These are phyloP conservation scores for Lentinus tigrinus DNA, from an alignment of 768 basidiomycete species.

Conservation along the genomic window DNA sequence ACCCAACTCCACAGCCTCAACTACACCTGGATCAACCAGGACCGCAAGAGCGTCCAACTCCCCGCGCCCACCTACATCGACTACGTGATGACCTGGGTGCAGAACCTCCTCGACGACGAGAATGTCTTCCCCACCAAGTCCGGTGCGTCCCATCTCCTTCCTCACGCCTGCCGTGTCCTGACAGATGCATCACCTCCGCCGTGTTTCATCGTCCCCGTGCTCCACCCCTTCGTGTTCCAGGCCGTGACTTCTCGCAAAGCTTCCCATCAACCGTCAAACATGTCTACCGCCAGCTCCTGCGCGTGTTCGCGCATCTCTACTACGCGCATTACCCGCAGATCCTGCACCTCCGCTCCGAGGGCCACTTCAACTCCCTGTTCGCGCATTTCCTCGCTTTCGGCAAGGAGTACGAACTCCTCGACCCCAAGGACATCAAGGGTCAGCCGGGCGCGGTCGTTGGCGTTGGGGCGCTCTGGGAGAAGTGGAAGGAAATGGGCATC, in stretches of 20 bases:
- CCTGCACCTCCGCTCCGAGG: conserved; percentile 89
- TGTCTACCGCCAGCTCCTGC: conserved; percentile 94
- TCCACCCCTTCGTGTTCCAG: conserved; percentile 41
- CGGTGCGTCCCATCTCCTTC: conserved; percentile 46
- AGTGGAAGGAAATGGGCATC: conserved; percentile 87
- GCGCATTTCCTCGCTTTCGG: conserved; percentile 98
- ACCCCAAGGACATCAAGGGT: conserved; percentile 85
- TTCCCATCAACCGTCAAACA: conserved; percentile 92
- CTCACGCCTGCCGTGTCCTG: not conserved
- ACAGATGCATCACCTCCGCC: not conserved
- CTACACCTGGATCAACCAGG: conserved; percentile 93
- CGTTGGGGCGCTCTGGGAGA: conserved; percentile 79
- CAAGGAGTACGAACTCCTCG: conserved; percentile 86
- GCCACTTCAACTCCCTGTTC: conserved; percentile 96
- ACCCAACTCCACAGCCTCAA: conserved; percentile 56
- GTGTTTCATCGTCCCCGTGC: conserved; percentile 47
- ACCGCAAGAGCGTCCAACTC: conserved; percentile 81
- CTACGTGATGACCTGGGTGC: conserved; percentile 96
- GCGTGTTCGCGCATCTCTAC: conserved; percentile 97
- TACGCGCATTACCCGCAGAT: conserved; percentile 91
- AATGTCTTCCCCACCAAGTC: conserved; percentile 93
- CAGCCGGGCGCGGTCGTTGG: conserved; percentile 61
- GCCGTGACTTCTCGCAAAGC: conserved; percentile 80
- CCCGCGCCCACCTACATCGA: conserved; percentile 97
- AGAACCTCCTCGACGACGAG: conserved; percentile 93